These are phyloP conservation scores for Pythium dissotocum DNA, from an alignment of 352 stramenopile species.

Conservation along the genomic window DNA sequence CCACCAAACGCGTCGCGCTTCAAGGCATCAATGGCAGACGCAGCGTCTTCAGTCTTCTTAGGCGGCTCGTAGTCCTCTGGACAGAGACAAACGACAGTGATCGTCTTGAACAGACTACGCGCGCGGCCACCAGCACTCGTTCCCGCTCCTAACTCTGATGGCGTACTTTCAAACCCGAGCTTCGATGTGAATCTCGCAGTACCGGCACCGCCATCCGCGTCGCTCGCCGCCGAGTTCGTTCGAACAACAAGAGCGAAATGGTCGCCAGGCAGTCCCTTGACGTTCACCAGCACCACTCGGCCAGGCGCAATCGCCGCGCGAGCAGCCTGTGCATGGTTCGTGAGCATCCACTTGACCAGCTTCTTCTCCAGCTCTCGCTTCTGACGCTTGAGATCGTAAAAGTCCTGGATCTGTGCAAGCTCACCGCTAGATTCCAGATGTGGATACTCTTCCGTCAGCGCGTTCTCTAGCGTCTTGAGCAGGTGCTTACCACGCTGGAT, in stretches of 20 bases:
- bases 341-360: conserved; percentile 69
- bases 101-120: conserved; percentile 65
- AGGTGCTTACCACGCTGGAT: conserved; percentile 66
- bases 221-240: conserved; percentile 34
- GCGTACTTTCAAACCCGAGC: conserved; percentile 44
- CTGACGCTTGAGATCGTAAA: conserved; percentile 70
- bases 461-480: conserved; percentile 48
- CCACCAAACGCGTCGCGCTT: conserved; percentile 29
- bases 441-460: conserved; percentile 59
- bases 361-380: conserved; percentile 73
- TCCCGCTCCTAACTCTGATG: background rate
- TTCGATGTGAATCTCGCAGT: conserved; percentile 36
- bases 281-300: conserved; percentile 60
- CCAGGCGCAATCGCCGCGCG: conserved; percentile 65
- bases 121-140: conserved; percentile 20
- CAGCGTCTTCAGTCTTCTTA: conserved; percentile 24
- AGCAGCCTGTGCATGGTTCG: conserved; percentile 63
- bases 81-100: conserved; percentile 73
- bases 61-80: conserved; percentile 64
- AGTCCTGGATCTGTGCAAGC: conserved; percentile 57
- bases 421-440: conserved; percentile 61
- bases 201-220: conserved; percentile 23
- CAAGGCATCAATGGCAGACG: background rate
- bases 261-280: conserved; percentile 61
- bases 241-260: conserved; percentile 65